Evolutionary conservation across 176 grass and related monocot genomes (phyloP), one percentile per base, ranked within the genome.

Genomic region (Thalia dealbata): DNA sequence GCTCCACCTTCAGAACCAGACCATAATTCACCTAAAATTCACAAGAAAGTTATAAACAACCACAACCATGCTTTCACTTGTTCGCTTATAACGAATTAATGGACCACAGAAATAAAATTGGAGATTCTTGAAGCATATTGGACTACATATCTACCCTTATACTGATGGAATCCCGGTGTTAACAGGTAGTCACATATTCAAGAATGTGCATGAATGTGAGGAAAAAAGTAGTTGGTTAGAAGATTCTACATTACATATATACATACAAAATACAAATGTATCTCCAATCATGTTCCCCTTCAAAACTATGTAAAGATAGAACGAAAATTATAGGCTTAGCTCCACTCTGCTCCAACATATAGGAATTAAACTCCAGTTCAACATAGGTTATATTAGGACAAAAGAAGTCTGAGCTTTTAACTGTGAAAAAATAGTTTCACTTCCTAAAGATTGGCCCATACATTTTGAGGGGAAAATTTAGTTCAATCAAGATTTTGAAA

Each of bases 1-100:
- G 50, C 50, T 51, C 70, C 70, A 52, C 70, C 70, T 54, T 72
- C 70, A 72, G 44, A 52, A 27, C 70, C 70, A 72, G 70, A 72
- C 70, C 70, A 72, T 29, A 72, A 15, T 52, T 72, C 70, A 72
- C 70, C 70, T 72, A 19, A 18, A 50, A 52, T 28, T 32, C 14
- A 27, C 14, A 52, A 52, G 22, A 52, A 6, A 3, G 16, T 27
- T 5, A 52, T 27, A 29, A 50, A 52, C 13, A 52, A 38, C 32
- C 32, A 38, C 14, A 28, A 72, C 22, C 48, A 72, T 7, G 29
- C 52, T 66, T 16, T 8, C 14, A 30, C 15, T 51, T 29, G 24
- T 27, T 27, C 22, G 29, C 22, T 45, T 29, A 50, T 27, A 12
- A 42, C n/a, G 30, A 42, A 67, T 67, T n/a, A n/a, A 21, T 58